Evolutionary conservation across 1,139 yeast species (phyloP), one percentile per base, ranked within the genome.

Genomic region (Geotrichum klebahnii): DNA sequence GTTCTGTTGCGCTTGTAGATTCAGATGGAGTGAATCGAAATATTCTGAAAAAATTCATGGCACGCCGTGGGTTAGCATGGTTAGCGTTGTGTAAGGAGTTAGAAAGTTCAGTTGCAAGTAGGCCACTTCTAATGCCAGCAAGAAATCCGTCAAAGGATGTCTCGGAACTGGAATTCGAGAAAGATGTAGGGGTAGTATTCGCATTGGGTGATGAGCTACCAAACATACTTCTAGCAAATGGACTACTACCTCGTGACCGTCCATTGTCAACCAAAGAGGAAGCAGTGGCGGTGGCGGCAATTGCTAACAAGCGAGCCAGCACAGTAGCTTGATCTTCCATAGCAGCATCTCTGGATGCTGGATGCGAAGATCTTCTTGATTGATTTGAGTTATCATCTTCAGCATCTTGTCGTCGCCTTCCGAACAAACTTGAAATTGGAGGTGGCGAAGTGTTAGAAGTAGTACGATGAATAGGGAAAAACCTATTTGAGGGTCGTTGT

Each of bases 41-140:
- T 54, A 81, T 78, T 44, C 84, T 67, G 61, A 78, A 77, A 53
- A 78, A 77, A 48, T 73, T 71, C 57, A 73, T 57, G 1, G 59
- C 53, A 8, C 60, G 44, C 28, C 57, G 51, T 16, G 54, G 48
- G 22, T 47, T 34, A n/a, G 52, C 51, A 24, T 42, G 47, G 35
- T 52, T 48, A 12, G 52, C 55, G 34, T 48, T 44, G 20, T 53
- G 55, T 36, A 51, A 33, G 17, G 56, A 52, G 35, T 52, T 51
- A 49, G 63, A 41, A 12, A 74, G 55, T 46, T 74, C 78, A 23
- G 64, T 61, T 6, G 69, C 67, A 23, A 74, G 56, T 4, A 71
- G 57, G 1, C 77, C 77, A 35, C 66, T 65, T 44, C 71, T 67
- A n/a, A 74, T 61, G 1, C 72, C 71, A 3, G 63, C 56, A 9